A percentile compares a stretch with the other conserved stretches of the same genome.
Conservation (phyloP, 176 grass and related monocot genomes). For the Carex scoparia region DNA sequence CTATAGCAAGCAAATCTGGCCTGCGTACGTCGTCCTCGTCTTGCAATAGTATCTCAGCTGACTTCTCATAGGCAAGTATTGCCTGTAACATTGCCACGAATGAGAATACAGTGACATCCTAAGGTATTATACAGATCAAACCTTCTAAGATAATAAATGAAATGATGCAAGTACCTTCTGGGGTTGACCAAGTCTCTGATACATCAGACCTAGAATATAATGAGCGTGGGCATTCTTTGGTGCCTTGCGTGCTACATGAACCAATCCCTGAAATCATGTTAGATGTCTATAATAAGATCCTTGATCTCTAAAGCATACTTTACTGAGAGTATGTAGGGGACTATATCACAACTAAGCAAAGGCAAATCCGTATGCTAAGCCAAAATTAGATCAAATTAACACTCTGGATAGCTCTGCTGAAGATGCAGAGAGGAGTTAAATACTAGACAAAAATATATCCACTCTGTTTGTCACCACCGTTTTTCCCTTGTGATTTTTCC, state of each 20-base stretch:
- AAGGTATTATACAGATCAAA: constrained; percentile 21
- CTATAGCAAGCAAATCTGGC: constrained; percentile 79
- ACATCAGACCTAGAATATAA: constrained; percentile 95
- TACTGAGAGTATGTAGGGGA: background rate
- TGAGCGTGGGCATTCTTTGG: constrained; percentile 93
- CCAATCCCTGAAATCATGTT: constrained; percentile 59
- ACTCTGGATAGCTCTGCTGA: background rate
- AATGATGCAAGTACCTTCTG: constrained; percentile 61
- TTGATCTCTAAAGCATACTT: background rate
- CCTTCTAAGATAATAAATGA: background rate
- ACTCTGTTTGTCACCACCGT: background rate
- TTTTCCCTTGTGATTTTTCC: background rate
- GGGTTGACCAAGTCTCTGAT: constrained; percentile 96
- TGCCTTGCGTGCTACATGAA: constrained; percentile 84
- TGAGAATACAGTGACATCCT: constrained; percentile 8
- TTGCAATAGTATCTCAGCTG: constrained; percentile 83
- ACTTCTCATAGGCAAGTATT: constrained; percentile 76
- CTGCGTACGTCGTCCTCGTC: constrained; percentile 86
- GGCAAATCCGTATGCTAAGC: background rate
- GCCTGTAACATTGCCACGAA: constrained; percentile 49
- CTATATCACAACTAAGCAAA: background rate
- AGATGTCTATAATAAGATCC: constrained; percentile 19
- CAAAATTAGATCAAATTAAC: background rate
- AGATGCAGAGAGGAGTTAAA: background rate
- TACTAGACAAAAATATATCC: background rate